These are phyloP conservation scores for Rhodotorula babjevae DNA, from an alignment of 768 basidiomycete species.

Conservation along the genomic window DNA sequence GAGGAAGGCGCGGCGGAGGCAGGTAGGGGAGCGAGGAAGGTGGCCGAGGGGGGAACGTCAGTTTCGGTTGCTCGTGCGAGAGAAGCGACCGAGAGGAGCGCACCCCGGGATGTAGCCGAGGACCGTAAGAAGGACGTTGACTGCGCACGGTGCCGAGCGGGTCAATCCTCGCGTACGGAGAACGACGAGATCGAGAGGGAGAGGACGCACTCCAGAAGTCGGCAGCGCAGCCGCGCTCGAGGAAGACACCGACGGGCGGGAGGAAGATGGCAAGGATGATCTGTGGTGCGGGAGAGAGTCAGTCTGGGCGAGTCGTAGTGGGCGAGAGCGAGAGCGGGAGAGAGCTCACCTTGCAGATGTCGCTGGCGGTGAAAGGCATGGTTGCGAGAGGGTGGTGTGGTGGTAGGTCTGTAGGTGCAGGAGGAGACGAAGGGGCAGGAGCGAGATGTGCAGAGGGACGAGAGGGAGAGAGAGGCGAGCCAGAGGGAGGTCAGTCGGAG, in stretches of 20 bases:
- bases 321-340: no score
- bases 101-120: slow-evolving; percentile 33
- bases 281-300: not conserved
- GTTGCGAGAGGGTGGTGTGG: not conserved
- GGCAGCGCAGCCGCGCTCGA: slow-evolving; percentile 74
- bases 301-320: no score
- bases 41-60: not conserved
- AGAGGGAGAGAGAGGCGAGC: not conserved
- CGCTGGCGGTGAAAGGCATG: slow-evolving; percentile 57
- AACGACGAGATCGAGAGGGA: no score
- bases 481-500: no score
- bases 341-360: slow-evolving; percentile 66
- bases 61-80: no score
- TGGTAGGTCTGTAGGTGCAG: no score
- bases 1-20: no score
- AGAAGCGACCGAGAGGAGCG: not conserved
- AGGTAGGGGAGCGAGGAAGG: not conserved
- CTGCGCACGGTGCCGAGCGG: slow-evolving; percentile 41
- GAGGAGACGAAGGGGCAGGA: not conserved
- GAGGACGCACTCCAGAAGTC: slow-evolving; percentile 58
- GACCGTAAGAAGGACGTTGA: slow-evolving; percentile 67
- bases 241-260: slow-evolving; percentile 80
- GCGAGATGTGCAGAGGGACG: not conserved
- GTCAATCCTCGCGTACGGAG: no score
- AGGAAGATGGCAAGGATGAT: slow-evolving; percentile 63